Base-by-base conservation (phyloP, 1,139 yeast genomes). In the Candida albicans region DNA sequence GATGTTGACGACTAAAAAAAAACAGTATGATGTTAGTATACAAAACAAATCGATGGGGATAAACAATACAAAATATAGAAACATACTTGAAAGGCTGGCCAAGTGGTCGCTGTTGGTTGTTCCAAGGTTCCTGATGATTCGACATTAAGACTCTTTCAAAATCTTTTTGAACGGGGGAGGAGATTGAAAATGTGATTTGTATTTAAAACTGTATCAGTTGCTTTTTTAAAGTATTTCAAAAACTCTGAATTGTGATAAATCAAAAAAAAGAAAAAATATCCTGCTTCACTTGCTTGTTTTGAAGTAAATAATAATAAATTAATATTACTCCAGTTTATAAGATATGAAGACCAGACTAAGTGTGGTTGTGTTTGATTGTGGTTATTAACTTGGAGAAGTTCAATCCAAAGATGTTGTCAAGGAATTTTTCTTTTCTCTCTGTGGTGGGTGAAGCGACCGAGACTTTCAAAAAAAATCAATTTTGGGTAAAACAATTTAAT, bases 11-110 rank as follows among this genome's bases (percentile, higher is more conserved):
- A 52, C 73, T 68, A 54, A 39, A 44, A 25, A 14, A 29, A n/a
- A 33, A 31, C 8, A 44, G 45, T 15, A 14, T 12, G 22, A 31
- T 44, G 70, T 68, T 67, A 67, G 71, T 66, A 58, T 18, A 18
- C 22, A 18, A 18, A 18, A 18, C 22, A 18, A 11, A 31, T 11
- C 4, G 12, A 15, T 14, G 26, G 15, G 25, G 11, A 18, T 9
- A 26, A 10, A 31, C 32, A 14, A 22, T 22, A 31, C 26, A 8
- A 30, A 15, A 4, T 7, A 24, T 9, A 32, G 10, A 32, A 5
- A 71, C 78, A 51, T 72, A 73, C 78, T 70, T 72, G 62, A 70
- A 72, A 46, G 65, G 73, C 53, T 69, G 79, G 37, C 73, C 72
- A 46, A 73, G 60, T 8, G 77, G 74, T 50, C 75, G 68, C 52